These are phyloP conservation scores for Piper betle DNA, from an alignment of 164 flowering plant genomes.

Conservation along the genomic window DNA sequence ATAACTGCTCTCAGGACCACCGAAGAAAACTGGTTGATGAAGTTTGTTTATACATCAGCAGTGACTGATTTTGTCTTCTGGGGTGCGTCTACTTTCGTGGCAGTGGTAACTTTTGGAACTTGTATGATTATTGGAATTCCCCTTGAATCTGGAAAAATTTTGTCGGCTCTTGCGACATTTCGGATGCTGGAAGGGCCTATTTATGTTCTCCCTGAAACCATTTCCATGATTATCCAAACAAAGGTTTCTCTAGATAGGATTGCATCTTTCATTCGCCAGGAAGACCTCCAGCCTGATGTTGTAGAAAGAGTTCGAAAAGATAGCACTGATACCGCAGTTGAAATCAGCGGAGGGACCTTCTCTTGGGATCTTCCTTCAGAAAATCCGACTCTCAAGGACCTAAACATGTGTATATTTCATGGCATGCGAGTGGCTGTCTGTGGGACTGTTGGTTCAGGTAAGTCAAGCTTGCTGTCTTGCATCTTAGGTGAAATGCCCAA, in stretches of 20 bases:
- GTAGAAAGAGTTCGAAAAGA: slow-evolving; percentile 33
- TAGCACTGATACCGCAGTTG: slow-evolving; percentile 34
- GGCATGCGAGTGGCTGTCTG: slow-evolving; percentile 52
- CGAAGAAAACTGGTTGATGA: slow-evolving; percentile 54
- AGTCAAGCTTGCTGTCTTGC: slow-evolving; percentile 45
- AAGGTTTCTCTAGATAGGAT: slow-evolving; percentile 68
- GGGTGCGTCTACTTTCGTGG: slow-evolving; percentile 53
- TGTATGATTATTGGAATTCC: slow-evolving; percentile 53
- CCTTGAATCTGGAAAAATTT: slow-evolving; percentile 54
- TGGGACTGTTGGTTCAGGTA: slow-evolving; percentile 55
- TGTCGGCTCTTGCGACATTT: slow-evolving; percentile 73
- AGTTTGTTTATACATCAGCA: slow-evolving; percentile 33
- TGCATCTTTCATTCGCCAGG: slow-evolving; percentile 42
- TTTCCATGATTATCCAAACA: slow-evolving; percentile 55
- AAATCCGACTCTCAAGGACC: slow-evolving; percentile 24
- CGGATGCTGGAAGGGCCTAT: slow-evolving; percentile 60
- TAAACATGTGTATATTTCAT: slow-evolving; percentile 23
- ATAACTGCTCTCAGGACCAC: slow-evolving; percentile 33
- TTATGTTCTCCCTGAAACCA: slow-evolving; percentile 46
- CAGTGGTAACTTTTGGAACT: slow-evolving; percentile 48
- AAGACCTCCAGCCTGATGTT: slow-evolving; percentile 38
- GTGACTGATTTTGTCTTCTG: slow-evolving; percentile 35
- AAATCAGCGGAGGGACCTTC: slow-evolving; percentile 37
- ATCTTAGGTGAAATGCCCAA: slow-evolving; percentile 47
- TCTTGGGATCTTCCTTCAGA: slow-evolving; percentile 17